A percentile compares a stretch with the other conserved stretches of the same genome.
These are phyloP conservation scores for Fusarium pininemorale DNA, from an alignment of 2,329 filamentous ascomycete genomes.

Conservation along the genomic window DNA sequence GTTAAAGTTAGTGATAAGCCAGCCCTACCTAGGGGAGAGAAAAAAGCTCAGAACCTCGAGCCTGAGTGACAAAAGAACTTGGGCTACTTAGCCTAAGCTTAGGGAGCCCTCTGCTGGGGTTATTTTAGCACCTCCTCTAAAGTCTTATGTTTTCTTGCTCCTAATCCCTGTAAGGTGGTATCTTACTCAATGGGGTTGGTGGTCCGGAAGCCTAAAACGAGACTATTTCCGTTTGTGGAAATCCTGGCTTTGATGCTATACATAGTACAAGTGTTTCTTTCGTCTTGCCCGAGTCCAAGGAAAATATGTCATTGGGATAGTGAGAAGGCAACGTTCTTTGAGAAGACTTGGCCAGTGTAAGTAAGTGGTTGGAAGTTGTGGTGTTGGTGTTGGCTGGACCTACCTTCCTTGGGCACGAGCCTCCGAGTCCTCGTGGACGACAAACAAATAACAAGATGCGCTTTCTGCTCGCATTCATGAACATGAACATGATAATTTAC, in stretches of 20 bases:
- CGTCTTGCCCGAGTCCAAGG: neutral
- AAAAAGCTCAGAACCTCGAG: fast-evolving
- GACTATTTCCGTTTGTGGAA: neutral
- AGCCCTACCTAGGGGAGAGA: neutral
- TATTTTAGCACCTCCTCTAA: neutral
- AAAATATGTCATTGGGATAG: neutral
- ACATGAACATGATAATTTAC: fast-evolving
- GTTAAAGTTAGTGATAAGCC: neutral
- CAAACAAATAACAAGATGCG: neutral
- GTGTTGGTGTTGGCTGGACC: neutral
- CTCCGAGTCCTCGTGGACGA: neutral
- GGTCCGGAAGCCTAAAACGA: neutral
- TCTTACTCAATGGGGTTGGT: neutral
- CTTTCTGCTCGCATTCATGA: neutral
- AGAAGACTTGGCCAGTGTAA: neutral
- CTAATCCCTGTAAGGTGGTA: neutral
- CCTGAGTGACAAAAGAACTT: neutral
- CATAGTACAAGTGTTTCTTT: neutral
- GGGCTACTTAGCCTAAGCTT: neutral
- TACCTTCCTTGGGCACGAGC: neutral
- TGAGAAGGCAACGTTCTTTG: fast-evolving
- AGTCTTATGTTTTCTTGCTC: neutral
- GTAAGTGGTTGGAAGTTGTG: neutral
- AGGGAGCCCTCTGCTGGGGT: no score
- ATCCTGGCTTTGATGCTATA: neutral